A percentile compares a stretch with the other conserved stretches of the same genome.
Evolutionary conservation across 176 grass and related monocot species (phyloP).

Genomic region (Bothriochloa decipiens): DNA sequence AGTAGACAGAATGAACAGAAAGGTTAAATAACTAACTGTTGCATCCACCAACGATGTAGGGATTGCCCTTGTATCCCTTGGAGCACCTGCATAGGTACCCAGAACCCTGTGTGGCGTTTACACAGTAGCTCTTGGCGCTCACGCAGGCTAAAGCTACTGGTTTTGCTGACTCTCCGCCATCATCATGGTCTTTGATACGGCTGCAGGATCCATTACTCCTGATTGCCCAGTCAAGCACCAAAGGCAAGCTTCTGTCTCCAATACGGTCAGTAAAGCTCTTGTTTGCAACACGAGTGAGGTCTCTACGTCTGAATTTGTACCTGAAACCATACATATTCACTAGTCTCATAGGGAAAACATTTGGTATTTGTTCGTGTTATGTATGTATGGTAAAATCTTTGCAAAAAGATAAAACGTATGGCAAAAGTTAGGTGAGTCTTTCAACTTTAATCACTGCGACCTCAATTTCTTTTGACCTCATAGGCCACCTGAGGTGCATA

Average conservation of each 20-base stretch:
- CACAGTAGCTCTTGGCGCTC: not conserved
- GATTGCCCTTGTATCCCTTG: conserved; percentile 41
- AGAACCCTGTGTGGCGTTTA: not conserved
- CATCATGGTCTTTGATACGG: no score
- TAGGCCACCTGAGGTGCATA: no score
- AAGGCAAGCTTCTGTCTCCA: not conserved
- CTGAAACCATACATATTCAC: not conserved
- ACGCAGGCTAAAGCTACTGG: not conserved
- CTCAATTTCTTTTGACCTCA: no score
- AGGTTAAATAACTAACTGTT: not conserved
- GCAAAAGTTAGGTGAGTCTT: no score
- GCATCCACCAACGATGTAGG: conserved; percentile 35
- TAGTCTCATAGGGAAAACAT: not conserved
- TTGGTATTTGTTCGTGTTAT: no score
- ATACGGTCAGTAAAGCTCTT: not conserved
- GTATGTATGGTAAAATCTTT: no score
- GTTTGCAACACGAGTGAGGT: not conserved
- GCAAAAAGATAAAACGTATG: no score
- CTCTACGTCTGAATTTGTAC: not conserved
- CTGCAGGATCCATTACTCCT: not conserved
- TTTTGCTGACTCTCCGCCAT: not conserved
- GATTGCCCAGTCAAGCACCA: conserved; percentile 50
- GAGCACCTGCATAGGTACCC: conserved; percentile 42
- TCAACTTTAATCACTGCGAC: no score
- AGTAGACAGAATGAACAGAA: not conserved